Conservation (phyloP, 805 yeast species). For the Brettanomyces sp. region DNA sequence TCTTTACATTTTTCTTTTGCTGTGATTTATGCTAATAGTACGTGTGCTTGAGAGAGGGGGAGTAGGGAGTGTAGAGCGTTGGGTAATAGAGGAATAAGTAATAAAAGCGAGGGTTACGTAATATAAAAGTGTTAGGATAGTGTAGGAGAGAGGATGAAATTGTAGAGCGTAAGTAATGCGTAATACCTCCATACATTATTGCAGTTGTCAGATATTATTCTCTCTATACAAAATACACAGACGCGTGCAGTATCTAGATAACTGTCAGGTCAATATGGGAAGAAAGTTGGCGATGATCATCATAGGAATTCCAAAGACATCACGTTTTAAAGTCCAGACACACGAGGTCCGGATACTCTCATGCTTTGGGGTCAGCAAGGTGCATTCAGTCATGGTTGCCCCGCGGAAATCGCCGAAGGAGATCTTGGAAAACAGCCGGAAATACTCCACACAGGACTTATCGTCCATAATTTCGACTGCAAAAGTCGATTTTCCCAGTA, state of each 20-base stretch:
- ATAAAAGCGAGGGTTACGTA: too few species aligned
- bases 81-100: too few species aligned
- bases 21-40: not conserved
- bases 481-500: conserved; percentile 60
- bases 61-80: too few species aligned
- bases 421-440: conserved; percentile 71
- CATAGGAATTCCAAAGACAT: conserved; percentile 94
- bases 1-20: conserved; percentile 1
- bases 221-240: not conserved
- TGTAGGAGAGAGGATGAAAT: too few species aligned
- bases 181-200: not conserved
- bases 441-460: conserved; percentile 76
- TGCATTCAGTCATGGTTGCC: conserved; percentile 80
- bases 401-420: conserved; percentile 91
- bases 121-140: too few species aligned
- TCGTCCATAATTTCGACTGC: conserved; percentile 84
- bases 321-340: conserved; percentile 89
- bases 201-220: not conserved
- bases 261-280: conserved; percentile 45
- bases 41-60: too few species aligned
- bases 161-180: not conserved
- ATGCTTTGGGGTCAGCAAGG: conserved; percentile 51
- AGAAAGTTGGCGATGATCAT: conserved; percentile 91
- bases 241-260: too few species aligned
- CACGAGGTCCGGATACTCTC: conserved; percentile 64